These are phyloP conservation scores for Bipolaris zeicola DNA, from an alignment of 2,329 filamentous ascomycete species.

Conservation along the genomic window DNA sequence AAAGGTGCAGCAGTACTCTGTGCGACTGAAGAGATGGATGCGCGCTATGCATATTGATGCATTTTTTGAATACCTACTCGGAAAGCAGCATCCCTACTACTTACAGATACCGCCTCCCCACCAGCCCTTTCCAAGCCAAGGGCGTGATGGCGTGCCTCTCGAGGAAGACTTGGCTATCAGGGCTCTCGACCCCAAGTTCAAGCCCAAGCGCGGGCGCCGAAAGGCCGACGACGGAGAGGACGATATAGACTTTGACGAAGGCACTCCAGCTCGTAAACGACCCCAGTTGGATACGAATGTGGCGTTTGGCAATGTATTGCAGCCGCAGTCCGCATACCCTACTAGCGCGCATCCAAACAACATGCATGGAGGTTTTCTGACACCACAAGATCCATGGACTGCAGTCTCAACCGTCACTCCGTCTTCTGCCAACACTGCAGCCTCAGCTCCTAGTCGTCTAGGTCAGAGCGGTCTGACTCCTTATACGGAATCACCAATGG, in stretches of 20 bases:
- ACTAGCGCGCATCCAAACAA: constrained; percentile 62
- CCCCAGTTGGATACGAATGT: constrained; percentile 64
- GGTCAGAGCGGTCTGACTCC: constrained; percentile 45
- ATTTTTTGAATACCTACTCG: constrained; percentile 88
- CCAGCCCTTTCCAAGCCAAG: constrained; percentile 66
- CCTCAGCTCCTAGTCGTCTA: constrained; percentile 44
- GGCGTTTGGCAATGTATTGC: constrained; percentile 43
- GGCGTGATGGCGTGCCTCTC: constrained; percentile 79
- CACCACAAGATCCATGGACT: constrained; percentile 54
- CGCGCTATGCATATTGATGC: constrained; percentile 93
- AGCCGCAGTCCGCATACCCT: constrained; percentile 57
- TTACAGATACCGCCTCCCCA: constrained; percentile 71
- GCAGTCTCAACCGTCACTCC: constrained; percentile 49
- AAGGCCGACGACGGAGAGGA: constrained; percentile 63
- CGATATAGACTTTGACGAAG: constrained; percentile 59
- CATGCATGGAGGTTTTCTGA: constrained; percentile 51
- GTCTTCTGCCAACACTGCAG: constrained; percentile 43
- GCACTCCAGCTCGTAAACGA: constrained; percentile 58
- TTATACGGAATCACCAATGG: constrained; percentile 52
- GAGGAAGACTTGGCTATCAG: constrained; percentile 90
- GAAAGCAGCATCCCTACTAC: constrained; percentile 80
- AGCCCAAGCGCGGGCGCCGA: constrained; percentile 66
- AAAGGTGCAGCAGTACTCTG: constrained; percentile 93
- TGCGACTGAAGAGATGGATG: constrained; percentile 96
- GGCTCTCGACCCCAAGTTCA: constrained; percentile 77